Evolutionary conservation across 164 flowering plant species (phyloP).

Genomic region (Euptelea pleiosperma): DNA sequence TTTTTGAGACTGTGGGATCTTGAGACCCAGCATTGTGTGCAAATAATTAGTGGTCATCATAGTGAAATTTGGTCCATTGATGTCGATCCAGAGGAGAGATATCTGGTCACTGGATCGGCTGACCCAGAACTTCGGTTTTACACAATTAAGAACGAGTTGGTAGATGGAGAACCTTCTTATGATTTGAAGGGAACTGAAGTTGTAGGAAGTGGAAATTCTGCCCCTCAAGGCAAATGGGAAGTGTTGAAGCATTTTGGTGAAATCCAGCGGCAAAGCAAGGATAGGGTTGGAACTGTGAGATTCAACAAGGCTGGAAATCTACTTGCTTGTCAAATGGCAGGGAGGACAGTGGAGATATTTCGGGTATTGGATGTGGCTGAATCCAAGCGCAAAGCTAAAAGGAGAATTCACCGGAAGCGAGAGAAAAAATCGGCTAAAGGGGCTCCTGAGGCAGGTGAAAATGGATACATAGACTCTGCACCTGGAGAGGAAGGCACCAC

Average conservation of each 20-base stretch:
- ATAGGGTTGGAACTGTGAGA: constrained; percentile 80
- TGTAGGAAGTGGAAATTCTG: constrained; percentile 25
- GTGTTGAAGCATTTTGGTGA: constrained; percentile 77
- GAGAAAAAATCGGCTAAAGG: constrained; percentile 60
- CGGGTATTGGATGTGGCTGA: constrained; percentile 69
- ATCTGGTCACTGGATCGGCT: constrained; percentile 80
- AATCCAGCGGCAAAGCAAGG: constrained; percentile 71
- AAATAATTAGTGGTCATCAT: constrained; percentile 89
- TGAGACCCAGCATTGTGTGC: constrained; percentile 90
- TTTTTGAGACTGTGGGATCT: constrained; percentile 96
- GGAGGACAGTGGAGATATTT: constrained; percentile 79
- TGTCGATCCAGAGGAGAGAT: constrained; percentile 68
- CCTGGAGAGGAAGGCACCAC: constrained; percentile 30
- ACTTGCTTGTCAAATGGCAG: constrained; percentile 95
- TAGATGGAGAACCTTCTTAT: constrained; percentile 21
- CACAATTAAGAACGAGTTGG: constrained; percentile 43
- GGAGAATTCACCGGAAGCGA: constrained; percentile 68
- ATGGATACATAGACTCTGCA: constrained; percentile 31
- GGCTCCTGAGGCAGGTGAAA: constrained; percentile 35
- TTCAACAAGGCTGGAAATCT: constrained; percentile 77
- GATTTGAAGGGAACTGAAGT: constrained; percentile 21
- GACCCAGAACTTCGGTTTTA: constrained; percentile 84
- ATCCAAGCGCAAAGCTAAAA: constrained; percentile 83
- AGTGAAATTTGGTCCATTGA: constrained; percentile 99
- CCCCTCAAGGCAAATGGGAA: constrained; percentile 59